Percentiles rank a stretch among this genome's conserved stretches.
These are phyloP conservation scores for Mycena latifolia DNA, from an alignment of 768 basidiomycete genomes.

Conservation along the genomic window DNA sequence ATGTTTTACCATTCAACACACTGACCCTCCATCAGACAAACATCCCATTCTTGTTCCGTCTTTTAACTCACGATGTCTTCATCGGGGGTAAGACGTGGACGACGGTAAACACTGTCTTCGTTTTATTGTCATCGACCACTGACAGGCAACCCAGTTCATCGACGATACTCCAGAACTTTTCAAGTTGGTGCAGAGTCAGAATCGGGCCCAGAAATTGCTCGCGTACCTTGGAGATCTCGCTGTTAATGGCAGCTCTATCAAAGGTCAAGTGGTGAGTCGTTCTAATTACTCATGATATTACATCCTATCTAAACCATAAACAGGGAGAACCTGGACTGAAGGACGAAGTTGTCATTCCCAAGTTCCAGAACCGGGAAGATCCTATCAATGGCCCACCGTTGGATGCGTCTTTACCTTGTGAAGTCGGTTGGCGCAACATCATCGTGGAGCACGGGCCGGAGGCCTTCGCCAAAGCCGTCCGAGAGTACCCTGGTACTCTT, in stretches of 20 bases:
- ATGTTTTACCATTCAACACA: background rate
- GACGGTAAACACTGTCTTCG: conserved; percentile 61
- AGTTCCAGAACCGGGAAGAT: conserved; percentile 82
- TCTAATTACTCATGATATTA: conserved; percentile 10
- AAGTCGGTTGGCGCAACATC: conserved; percentile 97
- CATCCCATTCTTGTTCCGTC: conserved; percentile 98
- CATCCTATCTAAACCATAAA: background rate
- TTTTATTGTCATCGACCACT: conserved; percentile 8
- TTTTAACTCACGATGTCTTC: conserved; percentile 96
- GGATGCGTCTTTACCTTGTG: conserved; percentile 87
- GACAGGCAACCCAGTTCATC: conserved; percentile 77
- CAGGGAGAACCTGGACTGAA: conserved; percentile 95
- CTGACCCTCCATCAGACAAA: conserved; percentile 75
- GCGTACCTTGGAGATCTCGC: conserved; percentile 97
- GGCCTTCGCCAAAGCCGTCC: conserved; percentile 97
- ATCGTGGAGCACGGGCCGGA: conserved; percentile 98
- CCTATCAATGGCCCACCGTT: conserved; percentile 75
- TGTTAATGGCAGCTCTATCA: conserved; percentile 98
- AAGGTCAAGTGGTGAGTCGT: conserved; percentile 79
- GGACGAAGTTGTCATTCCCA: conserved; percentile 87
- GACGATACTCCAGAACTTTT: conserved; percentile 99
- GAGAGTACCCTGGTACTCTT: conserved; percentile 93
- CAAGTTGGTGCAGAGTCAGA: conserved; percentile 97
- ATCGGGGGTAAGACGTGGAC: conserved; percentile 99
- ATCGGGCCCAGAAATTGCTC: conserved; percentile 97